These are phyloP conservation scores for Tetracladium maxilliforme DNA, from an alignment of 2,329 filamentous ascomycete species.

Conservation along the genomic window DNA sequence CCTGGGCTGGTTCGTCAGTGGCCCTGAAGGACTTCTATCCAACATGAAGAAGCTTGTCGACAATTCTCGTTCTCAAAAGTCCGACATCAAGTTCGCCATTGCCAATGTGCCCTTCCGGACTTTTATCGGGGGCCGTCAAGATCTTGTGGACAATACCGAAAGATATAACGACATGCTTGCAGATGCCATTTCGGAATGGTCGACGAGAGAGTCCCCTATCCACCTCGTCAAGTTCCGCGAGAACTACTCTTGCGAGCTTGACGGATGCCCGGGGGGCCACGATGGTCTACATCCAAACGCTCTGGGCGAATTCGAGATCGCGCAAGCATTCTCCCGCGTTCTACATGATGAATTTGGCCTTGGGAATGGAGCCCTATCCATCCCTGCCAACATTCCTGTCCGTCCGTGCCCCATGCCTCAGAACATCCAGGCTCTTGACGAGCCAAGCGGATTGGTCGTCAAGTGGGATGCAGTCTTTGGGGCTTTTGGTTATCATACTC, in stretches of 20 bases:
- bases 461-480: no score
- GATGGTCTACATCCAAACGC: slow-evolving; percentile 26
- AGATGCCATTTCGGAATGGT: slow-evolving; percentile 12
- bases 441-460: no score
- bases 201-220: slow-evolving; percentile 12
- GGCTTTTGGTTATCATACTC: no score
- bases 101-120: slow-evolving; percentile 3
- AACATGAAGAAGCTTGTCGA: slow-evolving; percentile 3
- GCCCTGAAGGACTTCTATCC: slow-evolving; percentile 1
- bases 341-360: slow-evolving; percentile 12
- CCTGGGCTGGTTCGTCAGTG: slow-evolving; percentile 5
- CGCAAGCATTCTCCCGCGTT: slow-evolving; percentile 19
- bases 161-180: slow-evolving; percentile 3
- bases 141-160: slow-evolving; percentile 15
- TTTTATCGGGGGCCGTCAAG: slow-evolving; percentile 3
- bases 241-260: slow-evolving; percentile 13
- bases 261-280: slow-evolving; percentile 14
- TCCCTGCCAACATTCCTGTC: slow-evolving; percentile 9
- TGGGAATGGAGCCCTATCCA: slow-evolving; percentile 8
- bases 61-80: slow-evolving; percentile 2
- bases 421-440: slow-evolving; percentile 6
- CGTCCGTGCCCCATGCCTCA: slow-evolving; percentile 6
- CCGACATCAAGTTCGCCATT: slow-evolving; percentile 9
- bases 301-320: slow-evolving; percentile 24
- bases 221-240: slow-evolving; percentile 16